Base-by-base conservation (phyloP, 1,284 basidiomycete species). In the Cryptococcus neoformans region DNA sequence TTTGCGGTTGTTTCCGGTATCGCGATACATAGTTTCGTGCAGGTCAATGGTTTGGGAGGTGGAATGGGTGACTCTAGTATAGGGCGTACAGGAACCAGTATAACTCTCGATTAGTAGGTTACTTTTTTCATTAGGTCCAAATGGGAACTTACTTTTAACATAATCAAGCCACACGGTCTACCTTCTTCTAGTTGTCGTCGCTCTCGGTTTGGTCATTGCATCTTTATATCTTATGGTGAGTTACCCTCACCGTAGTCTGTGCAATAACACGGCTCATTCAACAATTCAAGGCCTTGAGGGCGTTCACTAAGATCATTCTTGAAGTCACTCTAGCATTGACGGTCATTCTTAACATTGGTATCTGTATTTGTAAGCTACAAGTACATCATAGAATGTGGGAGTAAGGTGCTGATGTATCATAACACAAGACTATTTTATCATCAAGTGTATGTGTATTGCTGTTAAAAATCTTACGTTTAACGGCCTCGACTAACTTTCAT, bases 241-340 rank as follows among this genome's bases (percentile, higher is more conserved):
- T 48, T 16, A 10, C 37, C 34, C 14, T 12, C 49, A n/a, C 14
- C n/a, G 35, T 62, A 17, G 68, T 74, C 46, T 55, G 71, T 59
- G n/a, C 36, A 39, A 41, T 4, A 28, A 28, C 28, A 28, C 28
- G 28, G 28, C 21, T n/a, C 42, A 17, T 38, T 14, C 34, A 21
- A 34, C 16, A 12, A 16, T 41, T 41, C 16, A 9, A 76, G 74
- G 59, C 92, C 59, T 83, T 87, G 7, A 84, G 89, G 42, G 77
- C 82, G 2, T 92, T 92, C 75, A 92, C 91, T 51, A 85, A 81
- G 62, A 73, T 83, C 21, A 88, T 92, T 66, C 88, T 91, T 83
- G 88, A 91, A 68, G 83, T 91, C 51, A 88, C 88, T 0, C 81
- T 92, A 9, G 78, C 88, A 14, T 77, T 90, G 17, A 85, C 84